Percentiles rank a stretch among this genome's conserved stretches.
Conservation (phyloP, 306 rosid genomes). For the Morella rubra region DNA sequence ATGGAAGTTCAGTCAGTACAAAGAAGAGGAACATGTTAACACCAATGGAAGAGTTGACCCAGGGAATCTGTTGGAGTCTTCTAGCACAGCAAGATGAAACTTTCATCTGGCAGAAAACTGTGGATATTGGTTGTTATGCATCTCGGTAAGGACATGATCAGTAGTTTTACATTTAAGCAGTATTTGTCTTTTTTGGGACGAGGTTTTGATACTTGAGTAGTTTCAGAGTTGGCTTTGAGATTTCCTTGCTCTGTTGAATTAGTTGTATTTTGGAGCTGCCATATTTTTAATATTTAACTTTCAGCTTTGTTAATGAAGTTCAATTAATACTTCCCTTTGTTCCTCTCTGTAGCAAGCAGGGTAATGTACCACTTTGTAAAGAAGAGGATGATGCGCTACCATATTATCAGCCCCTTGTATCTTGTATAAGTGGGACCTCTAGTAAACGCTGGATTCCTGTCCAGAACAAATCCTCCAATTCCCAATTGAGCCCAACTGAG, state of each 20-base stretch:
- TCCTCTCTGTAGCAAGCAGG: conserved; percentile 58
- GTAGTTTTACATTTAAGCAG: background rate
- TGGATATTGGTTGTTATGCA: conserved; percentile 61
- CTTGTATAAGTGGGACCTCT: conserved; percentile 81
- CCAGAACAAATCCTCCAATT: conserved; percentile 71
- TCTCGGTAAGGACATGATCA: conserved; percentile 64
- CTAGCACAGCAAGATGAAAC: conserved; percentile 91
- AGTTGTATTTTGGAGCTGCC: conserved; percentile 15
- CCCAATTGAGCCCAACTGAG: conserved; percentile 59
- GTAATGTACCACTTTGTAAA: conserved; percentile 62
- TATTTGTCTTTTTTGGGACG: background rate
- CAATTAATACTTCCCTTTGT: conserved; percentile 10
- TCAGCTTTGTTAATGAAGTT: conserved; percentile 12
- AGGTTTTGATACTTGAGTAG: background rate
- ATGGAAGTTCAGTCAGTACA: conserved; percentile 55
- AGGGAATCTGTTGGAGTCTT: conserved; percentile 85
- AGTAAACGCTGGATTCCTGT: conserved; percentile 87
- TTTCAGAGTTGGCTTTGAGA: conserved; percentile 20
- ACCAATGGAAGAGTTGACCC: conserved; percentile 69
- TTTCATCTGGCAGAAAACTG: conserved; percentile 90
- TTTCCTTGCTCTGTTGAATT: conserved; percentile 34
- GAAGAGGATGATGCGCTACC: conserved; percentile 55
- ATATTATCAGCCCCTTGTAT: conserved; percentile 74
- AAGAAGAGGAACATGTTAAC: conserved; percentile 52
- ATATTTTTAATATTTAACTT: conserved; percentile 11